Base-by-base conservation (phyloP, 768 basidiomycete genomes). In the Hericium coralloides region DNA sequence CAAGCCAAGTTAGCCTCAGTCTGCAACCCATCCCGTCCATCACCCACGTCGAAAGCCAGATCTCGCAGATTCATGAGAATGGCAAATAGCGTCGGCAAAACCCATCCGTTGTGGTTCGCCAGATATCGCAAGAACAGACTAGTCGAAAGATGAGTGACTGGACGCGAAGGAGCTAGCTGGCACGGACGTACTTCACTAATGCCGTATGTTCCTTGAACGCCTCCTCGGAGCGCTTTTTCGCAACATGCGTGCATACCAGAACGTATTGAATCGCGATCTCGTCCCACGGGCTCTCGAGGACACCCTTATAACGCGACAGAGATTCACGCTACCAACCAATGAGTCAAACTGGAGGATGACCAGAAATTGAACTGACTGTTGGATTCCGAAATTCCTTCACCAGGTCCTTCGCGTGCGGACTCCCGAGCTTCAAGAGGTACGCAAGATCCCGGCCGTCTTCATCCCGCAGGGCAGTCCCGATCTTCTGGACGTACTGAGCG, bases 241-340 rank as follows among this genome's bases (percentile, higher is more conserved):
- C 84, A 39, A 85, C 78, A 68, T 88, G 80, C 31, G 80, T 79
- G 59, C 87, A 84, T 22, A 85, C 83, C 63, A 92, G 71, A 17
- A 92, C 82, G 67, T 92, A 92, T 66, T 89, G 85, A 51, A 92
- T 81, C 8, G 87, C 83, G 63, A 94, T 86, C 53, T 92, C 91
- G 59, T 91, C 89, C 89, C 91, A 94, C 6, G 92, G 92, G 49
- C 69, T 72, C 55, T 80, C 76, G 66, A 92, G 80, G 55, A 77
- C 78, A 10, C 82, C 86, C 63, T 83, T 77, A 64, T 85, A 88
- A 53, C 67, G 64, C 15, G 68, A 59, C 51, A 74, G 55, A 9
- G 68, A 60, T 66, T 72, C 67, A 39, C 61, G 53, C 70, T 68
- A 62, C 57, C 37, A 41, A n/a, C 17, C 38, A 36, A 20, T 41